Conservation (phyloP, 257 asterid genomes). For the Nicotiana paniculata region DNA sequence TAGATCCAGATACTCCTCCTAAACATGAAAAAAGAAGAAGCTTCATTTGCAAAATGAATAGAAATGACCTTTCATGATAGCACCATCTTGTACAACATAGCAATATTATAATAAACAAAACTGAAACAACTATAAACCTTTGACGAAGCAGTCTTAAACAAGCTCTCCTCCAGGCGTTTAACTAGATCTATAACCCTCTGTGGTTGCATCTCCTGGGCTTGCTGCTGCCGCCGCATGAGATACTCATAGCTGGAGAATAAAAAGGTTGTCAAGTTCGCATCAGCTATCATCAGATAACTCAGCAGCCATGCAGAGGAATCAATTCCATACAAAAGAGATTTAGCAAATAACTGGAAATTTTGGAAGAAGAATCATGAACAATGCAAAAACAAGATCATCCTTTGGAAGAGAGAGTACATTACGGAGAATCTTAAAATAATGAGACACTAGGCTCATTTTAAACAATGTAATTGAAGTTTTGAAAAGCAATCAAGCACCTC, state of each 20-base stretch:
- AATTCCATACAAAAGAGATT: background rate
- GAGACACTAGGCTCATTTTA: background rate
- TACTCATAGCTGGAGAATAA: constrained; percentile 48
- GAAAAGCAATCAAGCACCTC: background rate
- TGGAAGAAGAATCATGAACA: background rate
- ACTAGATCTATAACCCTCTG: constrained; percentile 61
- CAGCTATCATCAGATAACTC: constrained; percentile 5
- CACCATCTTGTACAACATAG: background rate
- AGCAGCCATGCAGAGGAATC: background rate
- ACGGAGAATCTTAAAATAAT: background rate
- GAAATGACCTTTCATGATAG: background rate
- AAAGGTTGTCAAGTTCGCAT: constrained; percentile 16
- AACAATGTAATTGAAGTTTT: background rate
- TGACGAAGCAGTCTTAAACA: constrained; percentile 68
- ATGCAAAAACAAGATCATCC: constrained; percentile 1
- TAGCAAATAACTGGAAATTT: constrained; percentile 1
- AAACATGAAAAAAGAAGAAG: constrained; percentile 17
- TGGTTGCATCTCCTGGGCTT: constrained; percentile 45
- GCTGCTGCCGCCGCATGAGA: constrained; percentile 60
- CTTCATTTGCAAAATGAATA: constrained; percentile 5
- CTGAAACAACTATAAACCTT: constrained; percentile 42
- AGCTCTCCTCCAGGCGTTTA: constrained; percentile 72
- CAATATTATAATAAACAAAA: background rate
- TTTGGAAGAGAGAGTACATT: background rate
- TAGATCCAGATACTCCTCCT: constrained; percentile 86